Percentiles rank a stretch among this genome's conserved stretches.
Conservation (phyloP, 805 yeast genomes). For the Yamadazyma nakazawae region DNA sequence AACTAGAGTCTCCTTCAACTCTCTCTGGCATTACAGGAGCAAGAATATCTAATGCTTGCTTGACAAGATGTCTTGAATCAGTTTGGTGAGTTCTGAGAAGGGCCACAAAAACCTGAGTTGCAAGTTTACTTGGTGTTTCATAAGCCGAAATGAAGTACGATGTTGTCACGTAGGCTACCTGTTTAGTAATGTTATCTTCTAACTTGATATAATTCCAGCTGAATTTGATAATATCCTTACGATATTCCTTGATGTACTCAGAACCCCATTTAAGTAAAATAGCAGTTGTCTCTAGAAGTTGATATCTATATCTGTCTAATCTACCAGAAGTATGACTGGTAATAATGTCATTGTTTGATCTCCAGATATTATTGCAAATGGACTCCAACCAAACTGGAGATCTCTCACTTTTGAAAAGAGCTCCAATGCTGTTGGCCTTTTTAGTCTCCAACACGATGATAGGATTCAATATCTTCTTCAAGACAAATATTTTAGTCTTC, state of each 20-base stretch:
- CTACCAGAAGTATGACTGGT: conserved; percentile 60
- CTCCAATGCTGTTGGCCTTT: conserved; percentile 44
- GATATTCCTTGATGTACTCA: conserved; percentile 49
- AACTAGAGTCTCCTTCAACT: conserved; percentile 53
- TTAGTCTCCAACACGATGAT: conserved; percentile 61
- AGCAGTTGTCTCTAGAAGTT: conserved; percentile 78
- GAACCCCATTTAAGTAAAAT: conserved; percentile 70
- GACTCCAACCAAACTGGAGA: conserved; percentile 60
- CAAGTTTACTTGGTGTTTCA: conserved; percentile 85
- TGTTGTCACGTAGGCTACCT: conserved; percentile 87
- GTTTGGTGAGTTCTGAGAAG: conserved; percentile 77
- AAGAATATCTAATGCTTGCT: conserved; percentile 80
- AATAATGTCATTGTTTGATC: conserved; percentile 50
- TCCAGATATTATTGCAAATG: conserved; percentile 72
- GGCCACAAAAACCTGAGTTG: conserved; percentile 90
- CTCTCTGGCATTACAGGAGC: conserved; percentile 83
- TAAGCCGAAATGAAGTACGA: conserved; percentile 81
- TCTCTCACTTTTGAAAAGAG: conserved; percentile 35
- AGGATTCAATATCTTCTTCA: conserved; percentile 61
- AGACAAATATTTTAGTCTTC: conserved; percentile 54
- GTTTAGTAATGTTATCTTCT: conserved; percentile 86
- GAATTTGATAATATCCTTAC: conserved; percentile 86
- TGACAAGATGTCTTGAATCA: conserved; percentile 79
- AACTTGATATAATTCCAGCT: conserved; percentile 90
- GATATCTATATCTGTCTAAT: conserved; percentile 71